Conservation (phyloP, 208 protist species). For the Trypanosoma theileri region DNA sequence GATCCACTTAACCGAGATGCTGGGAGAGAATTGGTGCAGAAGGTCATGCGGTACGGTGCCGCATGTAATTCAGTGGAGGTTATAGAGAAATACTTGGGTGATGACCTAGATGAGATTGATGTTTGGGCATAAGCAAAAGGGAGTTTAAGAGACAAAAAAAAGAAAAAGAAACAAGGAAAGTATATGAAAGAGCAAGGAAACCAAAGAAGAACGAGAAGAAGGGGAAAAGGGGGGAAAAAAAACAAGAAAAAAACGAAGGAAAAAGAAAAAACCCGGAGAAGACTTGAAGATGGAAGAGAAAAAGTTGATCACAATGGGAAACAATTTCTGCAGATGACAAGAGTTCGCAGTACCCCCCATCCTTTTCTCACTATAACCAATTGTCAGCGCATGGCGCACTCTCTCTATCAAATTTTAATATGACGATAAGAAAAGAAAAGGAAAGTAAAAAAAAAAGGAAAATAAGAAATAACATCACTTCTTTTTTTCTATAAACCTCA, state of each 20-base stretch:
- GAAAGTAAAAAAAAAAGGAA: background rate
- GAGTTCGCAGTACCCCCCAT: too few relatives aligned
- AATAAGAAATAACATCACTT: background rate
- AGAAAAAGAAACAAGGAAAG: background rate
- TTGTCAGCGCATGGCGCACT: too few relatives aligned
- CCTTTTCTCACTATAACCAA: too few relatives aligned
- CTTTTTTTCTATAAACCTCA: conserved; percentile 19
- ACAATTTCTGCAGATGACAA: background rate
- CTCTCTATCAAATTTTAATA: too few relatives aligned
- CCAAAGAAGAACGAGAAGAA: background rate
- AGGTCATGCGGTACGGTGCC: conserved; percentile 88
- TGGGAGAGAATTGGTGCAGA: conserved; percentile 73
- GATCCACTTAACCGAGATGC: conserved; percentile 88
- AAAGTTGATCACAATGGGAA: conserved; percentile 11
- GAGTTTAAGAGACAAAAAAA: conserved; percentile 4
- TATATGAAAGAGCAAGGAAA: background rate
- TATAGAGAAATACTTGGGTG: conserved; percentile 81
- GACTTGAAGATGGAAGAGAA: background rate
- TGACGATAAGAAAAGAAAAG: too few relatives aligned
- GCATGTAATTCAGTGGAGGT: conserved; percentile 78
- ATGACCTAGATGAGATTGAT: conserved; percentile 84
- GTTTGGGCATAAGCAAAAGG: conserved; percentile 70
- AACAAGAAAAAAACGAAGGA: background rate
- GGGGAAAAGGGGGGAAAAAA: background rate
- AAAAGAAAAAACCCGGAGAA: too few relatives aligned